Base-by-base conservation (phyloP, 176 grass and related monocot genomes). In the Bromus sterilis region DNA sequence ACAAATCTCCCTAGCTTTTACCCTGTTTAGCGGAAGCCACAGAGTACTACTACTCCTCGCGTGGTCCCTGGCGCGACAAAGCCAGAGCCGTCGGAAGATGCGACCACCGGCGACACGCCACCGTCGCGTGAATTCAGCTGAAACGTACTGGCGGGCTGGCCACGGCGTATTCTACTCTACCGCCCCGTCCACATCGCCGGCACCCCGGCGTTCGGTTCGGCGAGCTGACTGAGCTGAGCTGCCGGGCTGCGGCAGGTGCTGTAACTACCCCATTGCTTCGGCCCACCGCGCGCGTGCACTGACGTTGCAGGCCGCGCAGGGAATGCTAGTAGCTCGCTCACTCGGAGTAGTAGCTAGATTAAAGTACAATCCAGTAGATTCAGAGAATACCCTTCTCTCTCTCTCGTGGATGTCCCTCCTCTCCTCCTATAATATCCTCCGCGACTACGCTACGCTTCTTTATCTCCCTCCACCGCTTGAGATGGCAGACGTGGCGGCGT, bases 341-440 rank as follows among this genome's bases (percentile, higher is more conserved):
- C 9, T 4, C 36, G 2, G 20, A 63, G 84, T 66, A n/a, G n/a
- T n/a, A n/a, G n/a, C n/a, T n/a, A 66, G 56, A 51, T 78, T 36
- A 28, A 28, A 51, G 71, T 53, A 9, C 80, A 9, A 14, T 67
- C 75, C 73, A 57, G 83, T 89, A 89, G 65, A 82, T 86, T 82
- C 43, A 77, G 28, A 46, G 64, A 26, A 66, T 72, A 72, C 85
- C 21, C 84, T 68, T 60, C 75, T 37, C 64, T 37, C 57, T 29
- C 21, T 34, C 65, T 55, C 15, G 21, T 16, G 12, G n/a, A n/a
- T 36, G 32, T 10, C 28, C 36, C 64, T 66, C 0, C 26, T 66
- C 37, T 5, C 35, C 51, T 16, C 13, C 26, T 83, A 73, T 78
- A 79, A 71, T 71, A 71, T 71, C 66, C 18, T 53, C 23, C 67